Evolutionary conservation across 129 eudicot genomes (phyloP), one percentile per base, ranked within the genome.

Genomic region (Oenanthe sinensis): DNA sequence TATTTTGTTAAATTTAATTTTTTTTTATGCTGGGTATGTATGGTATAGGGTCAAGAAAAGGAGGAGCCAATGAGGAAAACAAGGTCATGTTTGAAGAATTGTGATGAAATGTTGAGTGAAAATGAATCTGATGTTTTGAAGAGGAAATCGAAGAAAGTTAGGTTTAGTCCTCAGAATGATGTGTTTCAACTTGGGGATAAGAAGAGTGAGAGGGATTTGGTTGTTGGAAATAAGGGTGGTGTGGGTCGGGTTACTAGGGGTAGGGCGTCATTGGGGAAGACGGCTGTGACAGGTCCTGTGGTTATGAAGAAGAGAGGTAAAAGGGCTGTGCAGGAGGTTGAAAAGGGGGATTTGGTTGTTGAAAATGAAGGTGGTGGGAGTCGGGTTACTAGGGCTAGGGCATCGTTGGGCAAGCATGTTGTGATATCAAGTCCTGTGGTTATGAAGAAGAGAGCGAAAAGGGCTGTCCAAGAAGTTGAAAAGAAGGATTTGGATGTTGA

Each of bases 131-230:
- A 76, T 77, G 83, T 40, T 58, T 80, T 52, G 20, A 78, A 78
- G 82, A 90, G 82, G 82, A 81, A 85, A 78, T 24, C 42, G n/a
- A 93, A 93, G 92, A 93, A 90, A 85, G 98, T 90, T 42, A 87
- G 84, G 79, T 93, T 93, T 87, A 90, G 96, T 88, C 91, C 92
- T 42, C 77, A 81, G 36, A 85, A 84, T 81, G 90, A 90, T 43
- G 36, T 81, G 75, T 24, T 90, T 78, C 92, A 85, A 80, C 85
- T 87, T 77, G 83, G 49, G 74, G 83, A 44, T 80, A 79, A 19
- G 46, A 77, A 19, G 46, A 54, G 45, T 75, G 72, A 26, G 12
- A 55, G 81, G 80, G 76, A 75, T 49, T 45, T 40, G 50, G 14
- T 17, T 58, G 37, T 37, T 36, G 71, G 28, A 60, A 20, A 60